Conservation (phyloP, 345 rosid species). For the Lepidium aucheri region DNA sequence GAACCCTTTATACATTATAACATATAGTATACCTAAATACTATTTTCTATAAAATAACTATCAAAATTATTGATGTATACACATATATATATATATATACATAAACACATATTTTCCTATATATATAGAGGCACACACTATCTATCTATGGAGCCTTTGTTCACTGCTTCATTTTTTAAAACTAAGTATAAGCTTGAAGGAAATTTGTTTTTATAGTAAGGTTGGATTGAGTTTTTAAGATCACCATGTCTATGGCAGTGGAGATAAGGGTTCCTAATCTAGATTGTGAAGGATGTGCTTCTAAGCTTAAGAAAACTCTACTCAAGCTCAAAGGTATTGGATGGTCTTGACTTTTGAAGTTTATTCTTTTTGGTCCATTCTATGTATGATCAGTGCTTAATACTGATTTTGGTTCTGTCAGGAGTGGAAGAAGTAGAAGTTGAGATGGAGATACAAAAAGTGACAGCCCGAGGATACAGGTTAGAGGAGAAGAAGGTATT, state of each 20-base stretch:
- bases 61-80: background rate
- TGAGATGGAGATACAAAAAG: constrained; percentile 78
- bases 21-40: background rate
- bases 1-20: constrained; percentile 12
- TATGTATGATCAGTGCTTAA: background rate
- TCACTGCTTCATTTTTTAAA: constrained; percentile 8
- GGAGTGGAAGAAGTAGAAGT: constrained; percentile 87
- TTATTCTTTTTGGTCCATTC: background rate
- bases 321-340: constrained; percentile 76
- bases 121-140: background rate
- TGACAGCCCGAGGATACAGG: constrained; percentile 52
- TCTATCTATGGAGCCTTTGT: background rate
- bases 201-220: background rate
- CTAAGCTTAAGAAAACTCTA: constrained; percentile 77
- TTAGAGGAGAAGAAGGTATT: constrained; percentile 64
- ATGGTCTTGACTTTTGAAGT: background rate
- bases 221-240: constrained; percentile 10
- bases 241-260: constrained; percentile 58
- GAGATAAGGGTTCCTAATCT: constrained; percentile 88
- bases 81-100: background rate
- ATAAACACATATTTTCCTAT: background rate
- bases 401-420: constrained; percentile 6
- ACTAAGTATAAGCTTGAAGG: background rate
- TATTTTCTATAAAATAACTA: background rate
- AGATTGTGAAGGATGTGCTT: constrained; percentile 89